Percentiles rank a stretch among this genome's conserved stretches.
These are phyloP conservation scores for Mycogone perniciosa DNA, from an alignment of 2,329 filamentous ascomycete species.

Conservation along the genomic window DNA sequence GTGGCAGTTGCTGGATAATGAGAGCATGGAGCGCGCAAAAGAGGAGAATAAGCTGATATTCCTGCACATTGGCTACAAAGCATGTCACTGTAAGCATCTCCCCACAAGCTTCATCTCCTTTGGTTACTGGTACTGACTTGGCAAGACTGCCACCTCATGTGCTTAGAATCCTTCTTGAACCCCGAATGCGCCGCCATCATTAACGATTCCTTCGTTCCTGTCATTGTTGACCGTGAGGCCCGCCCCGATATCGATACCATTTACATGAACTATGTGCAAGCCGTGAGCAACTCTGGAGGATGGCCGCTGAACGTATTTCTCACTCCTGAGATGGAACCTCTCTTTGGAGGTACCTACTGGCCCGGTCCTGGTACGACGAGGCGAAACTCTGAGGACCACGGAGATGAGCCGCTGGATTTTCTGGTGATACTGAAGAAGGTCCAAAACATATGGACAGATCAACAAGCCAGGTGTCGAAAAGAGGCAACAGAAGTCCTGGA, in stretches of 20 bases:
- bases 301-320: conserved; percentile 98
- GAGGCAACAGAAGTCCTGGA: conserved; percentile 77
- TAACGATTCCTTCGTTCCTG: conserved; percentile 82
- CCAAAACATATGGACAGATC: conserved; percentile 66
- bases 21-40: conserved; percentile 70
- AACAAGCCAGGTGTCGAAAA: conserved; percentile 74
- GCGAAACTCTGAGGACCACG: conserved; percentile 31
- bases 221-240: conserved; percentile 91
- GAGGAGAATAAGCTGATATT: conserved; percentile 84
- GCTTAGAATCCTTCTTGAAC: conserved; percentile 84
- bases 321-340: conserved; percentile 84
- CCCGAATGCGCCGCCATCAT: conserved; percentile 72
- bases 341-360: conserved; percentile 97
- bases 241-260: conserved; percentile 90
- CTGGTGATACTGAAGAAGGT: conserved; percentile 78
- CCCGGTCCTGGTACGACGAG: conserved; percentile 62
- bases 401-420: conserved; percentile 66
- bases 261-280: conserved; percentile 98
- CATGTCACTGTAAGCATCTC: conserved; percentile 75
- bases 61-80: conserved; percentile 88
- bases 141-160: conserved; percentile 81
- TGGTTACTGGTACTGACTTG: conserved; percentile 14
- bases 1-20: conserved; percentile 84
- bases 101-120: background rate
- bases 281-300: conserved; percentile 80